Conservation (phyloP, 345 rosid genomes). For the Aurinia saxatilis region DNA sequence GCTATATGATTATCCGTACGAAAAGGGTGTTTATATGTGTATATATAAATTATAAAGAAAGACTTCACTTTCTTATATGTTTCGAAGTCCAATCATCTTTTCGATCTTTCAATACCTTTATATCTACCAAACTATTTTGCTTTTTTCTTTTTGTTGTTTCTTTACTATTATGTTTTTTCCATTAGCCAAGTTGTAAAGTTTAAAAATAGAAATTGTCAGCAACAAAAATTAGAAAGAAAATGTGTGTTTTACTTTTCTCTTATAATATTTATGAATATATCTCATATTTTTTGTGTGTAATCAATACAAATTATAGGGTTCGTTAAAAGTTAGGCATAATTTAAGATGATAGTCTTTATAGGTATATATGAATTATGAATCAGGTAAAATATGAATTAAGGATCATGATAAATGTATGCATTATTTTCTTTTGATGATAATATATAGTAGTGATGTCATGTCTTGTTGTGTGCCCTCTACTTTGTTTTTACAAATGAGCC, state of each 20-base stretch:
- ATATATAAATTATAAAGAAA: background rate
- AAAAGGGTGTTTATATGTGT: background rate
- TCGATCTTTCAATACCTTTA: background rate
- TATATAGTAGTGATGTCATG: background rate
- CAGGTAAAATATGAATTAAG: too few species aligned
- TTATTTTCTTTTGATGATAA: background rate
- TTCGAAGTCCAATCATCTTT: background rate
- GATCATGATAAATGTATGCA: background rate
- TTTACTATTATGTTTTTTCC: background rate
- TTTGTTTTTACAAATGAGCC: constrained; percentile 1
- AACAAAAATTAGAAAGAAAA: background rate
- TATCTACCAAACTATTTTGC: background rate
- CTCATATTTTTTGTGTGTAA: background rate
- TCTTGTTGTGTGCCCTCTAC: constrained; percentile 6
- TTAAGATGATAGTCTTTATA: background rate
- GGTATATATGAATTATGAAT: too few species aligned
- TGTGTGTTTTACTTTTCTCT: background rate
- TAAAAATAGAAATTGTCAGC: too few species aligned
- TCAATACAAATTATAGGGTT: too few species aligned
- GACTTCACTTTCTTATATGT: background rate
- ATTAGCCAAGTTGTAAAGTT: background rate
- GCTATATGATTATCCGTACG: constrained; percentile 1
- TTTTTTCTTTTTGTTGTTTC: background rate
- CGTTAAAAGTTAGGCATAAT: background rate
- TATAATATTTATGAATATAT: background rate